Percentiles rank a stretch among this genome's conserved stretches.
phyloP scores from a whole-genome alignment of 2,329 filamentous ascomycete species.

The Cladosporium sp. region DNA sequence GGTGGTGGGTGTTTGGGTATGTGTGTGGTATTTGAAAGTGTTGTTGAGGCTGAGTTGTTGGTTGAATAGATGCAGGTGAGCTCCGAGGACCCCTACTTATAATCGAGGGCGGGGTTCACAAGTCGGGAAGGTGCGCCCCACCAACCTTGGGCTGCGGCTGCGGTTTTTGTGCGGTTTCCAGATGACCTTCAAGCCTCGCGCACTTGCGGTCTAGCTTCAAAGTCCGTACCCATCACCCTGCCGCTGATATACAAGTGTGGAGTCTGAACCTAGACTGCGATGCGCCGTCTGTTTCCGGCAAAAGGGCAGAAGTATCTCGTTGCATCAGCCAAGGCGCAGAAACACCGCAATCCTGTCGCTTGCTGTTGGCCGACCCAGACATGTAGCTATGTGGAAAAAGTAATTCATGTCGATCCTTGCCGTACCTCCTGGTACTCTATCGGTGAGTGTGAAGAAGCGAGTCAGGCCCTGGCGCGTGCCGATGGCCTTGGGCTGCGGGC shows the following conservation, averaged over 20 bases:
- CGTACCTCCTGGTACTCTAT: not conserved
- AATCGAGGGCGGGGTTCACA: constrained; percentile 9
- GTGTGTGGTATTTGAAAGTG: constrained; percentile 5
- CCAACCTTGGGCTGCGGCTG: not conserved
- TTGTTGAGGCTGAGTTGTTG: constrained; percentile 16
- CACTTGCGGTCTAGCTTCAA: not conserved
- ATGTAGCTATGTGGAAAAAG: constrained; percentile 7
- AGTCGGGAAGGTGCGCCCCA: constrained; percentile 1
- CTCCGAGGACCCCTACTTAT: constrained; percentile 3
- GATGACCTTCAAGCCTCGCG: not conserved
- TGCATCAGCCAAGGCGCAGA: constrained; percentile 18
- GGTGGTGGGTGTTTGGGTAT: constrained; percentile 16
- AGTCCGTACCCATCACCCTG: not conserved
- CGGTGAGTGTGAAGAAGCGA: not conserved
- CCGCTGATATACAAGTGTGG: not conserved
- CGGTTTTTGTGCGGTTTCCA: constrained; percentile 6
- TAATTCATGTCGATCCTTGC: constrained; percentile 2
- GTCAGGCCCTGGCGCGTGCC: not conserved
- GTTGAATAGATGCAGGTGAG: not conserved
- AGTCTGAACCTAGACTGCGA: not conserved
- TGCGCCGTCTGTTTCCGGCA: constrained; percentile 13
- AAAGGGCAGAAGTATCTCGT: constrained; percentile 16
- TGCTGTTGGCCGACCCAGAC: constrained; percentile 4
- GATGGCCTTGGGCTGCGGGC: not conserved
- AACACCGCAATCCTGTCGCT: not conserved